phyloP scores from a whole-genome alignment of 257 asterid genomes.

The Primulina eburnea region DNA sequence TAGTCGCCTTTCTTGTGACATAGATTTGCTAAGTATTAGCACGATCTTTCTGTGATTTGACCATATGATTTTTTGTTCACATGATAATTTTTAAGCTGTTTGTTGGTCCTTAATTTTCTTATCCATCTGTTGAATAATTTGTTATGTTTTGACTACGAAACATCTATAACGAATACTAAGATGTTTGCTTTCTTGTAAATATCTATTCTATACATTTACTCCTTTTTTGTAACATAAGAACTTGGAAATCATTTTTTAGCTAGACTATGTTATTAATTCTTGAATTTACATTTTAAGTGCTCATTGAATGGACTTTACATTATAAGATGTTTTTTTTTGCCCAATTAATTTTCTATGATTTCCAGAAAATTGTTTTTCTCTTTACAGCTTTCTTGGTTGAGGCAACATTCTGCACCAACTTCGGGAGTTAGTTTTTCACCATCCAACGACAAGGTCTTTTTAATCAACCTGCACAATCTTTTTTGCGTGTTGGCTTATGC shows the following conservation, averaged over 20 bases:
- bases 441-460: conserved; percentile 86
- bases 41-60: neutral
- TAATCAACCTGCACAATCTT: conserved; percentile 18
- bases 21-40: neutral
- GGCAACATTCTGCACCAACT: conserved; percentile 97
- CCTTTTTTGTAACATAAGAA: neutral
- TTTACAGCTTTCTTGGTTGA: conserved; percentile 84
- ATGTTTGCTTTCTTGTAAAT: neutral
- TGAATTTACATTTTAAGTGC: conserved; percentile 13
- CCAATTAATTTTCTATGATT: conserved; percentile 1
- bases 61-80: neutral
- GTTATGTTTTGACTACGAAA: neutral
- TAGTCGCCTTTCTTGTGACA: neutral
- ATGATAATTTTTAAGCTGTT: neutral
- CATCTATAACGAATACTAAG: conserved; percentile 1
- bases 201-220: neutral
- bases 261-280: conserved; percentile 14
- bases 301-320: conserved; percentile 18
- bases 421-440: conserved; percentile 96
- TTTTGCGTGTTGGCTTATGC: neutral
- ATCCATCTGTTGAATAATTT: neutral
- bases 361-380: conserved; percentile 24
- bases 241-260: neutral
- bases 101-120: neutral
- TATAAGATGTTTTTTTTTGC: neutral